These are phyloP conservation scores for Chlamydomonas sp. DNA, from an alignment of 139 green algal genomes.

Conservation along the genomic window DNA sequence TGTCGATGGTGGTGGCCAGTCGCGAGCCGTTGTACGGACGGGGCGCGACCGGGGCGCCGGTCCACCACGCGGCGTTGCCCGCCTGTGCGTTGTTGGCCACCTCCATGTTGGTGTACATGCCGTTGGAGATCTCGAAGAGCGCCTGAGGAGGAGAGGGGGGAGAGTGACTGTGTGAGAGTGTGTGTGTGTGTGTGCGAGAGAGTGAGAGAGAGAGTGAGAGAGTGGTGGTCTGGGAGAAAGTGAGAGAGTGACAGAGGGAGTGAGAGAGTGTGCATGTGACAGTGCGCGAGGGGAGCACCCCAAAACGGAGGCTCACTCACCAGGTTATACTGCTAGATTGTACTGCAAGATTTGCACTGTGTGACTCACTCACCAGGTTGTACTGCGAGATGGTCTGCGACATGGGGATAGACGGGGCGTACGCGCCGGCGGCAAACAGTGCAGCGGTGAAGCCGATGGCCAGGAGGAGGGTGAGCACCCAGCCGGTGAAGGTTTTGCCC, in stretches of 20 bases:
- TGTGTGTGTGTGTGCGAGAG: too few relatives aligned
- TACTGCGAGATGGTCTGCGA: background rate
- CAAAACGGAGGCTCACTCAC: too few relatives aligned
- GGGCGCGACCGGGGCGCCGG: background rate
- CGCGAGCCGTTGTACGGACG: background rate
- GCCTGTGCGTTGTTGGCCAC: background rate
- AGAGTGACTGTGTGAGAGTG: background rate
- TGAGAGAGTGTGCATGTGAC: too few relatives aligned
- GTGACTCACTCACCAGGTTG: too few relatives aligned
- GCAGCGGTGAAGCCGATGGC: slow-evolving; percentile 5
- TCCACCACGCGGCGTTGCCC: slow-evolving; percentile 5
- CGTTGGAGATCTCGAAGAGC: too few relatives aligned
- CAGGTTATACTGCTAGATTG: too few relatives aligned
- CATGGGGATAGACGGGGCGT: slow-evolving; percentile 10
- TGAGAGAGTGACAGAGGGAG: too few relatives aligned
- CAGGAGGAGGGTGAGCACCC: slow-evolving; percentile 32
- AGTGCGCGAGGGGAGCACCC: too few relatives aligned
- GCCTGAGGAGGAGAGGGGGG: too few relatives aligned
- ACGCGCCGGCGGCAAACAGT: slow-evolving; percentile 13
- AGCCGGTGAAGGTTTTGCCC: slow-evolving; percentile 19
- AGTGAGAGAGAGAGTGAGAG: too few relatives aligned
- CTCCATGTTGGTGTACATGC: background rate
- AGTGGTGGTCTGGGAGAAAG: too few relatives aligned
- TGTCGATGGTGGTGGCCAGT: background rate
- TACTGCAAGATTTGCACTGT: too few relatives aligned